Conservation (phyloP, 106 monocot genomes). For the Agapanthus africanus region DNA sequence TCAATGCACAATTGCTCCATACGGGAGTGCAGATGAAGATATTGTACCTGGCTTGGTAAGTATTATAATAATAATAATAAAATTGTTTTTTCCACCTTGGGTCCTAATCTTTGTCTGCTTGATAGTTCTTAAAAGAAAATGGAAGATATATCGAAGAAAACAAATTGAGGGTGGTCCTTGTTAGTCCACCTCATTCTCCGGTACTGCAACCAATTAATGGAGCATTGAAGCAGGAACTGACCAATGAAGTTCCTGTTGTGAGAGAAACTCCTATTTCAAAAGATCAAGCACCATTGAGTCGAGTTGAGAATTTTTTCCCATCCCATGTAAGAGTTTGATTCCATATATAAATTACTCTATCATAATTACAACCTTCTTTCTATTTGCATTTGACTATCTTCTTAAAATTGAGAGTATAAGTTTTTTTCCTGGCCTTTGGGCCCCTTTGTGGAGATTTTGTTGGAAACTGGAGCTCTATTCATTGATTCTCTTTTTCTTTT, state of each 20-base stretch:
- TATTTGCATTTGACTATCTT: too few species aligned
- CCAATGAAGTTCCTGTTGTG: conserved; percentile 17
- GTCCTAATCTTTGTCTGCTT: conserved; percentile 9
- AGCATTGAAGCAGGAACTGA: conserved; percentile 33
- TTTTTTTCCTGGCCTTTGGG: too few species aligned
- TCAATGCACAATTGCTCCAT: conserved; percentile 74
- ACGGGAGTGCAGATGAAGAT: conserved; percentile 69
- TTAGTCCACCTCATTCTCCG: conserved; percentile 60
- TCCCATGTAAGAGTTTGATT: conserved; percentile 46
- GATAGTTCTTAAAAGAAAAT: conserved; percentile 77
- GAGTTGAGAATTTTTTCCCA: conserved; percentile 22
- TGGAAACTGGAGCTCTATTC: too few species aligned
- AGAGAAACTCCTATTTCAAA: conserved; percentile 24
- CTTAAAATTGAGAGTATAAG: too few species aligned
- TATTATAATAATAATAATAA: not conserved
- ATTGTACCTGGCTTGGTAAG: conserved; percentile 47
- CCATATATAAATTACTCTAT: not conserved
- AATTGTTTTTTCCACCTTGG: conserved; percentile 2
- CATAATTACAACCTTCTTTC: too few species aligned
- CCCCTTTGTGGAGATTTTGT: too few species aligned
- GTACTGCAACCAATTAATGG: conserved; percentile 42
- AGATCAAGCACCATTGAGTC: conserved; percentile 17
- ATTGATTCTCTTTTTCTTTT: too few species aligned
- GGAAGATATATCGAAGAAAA: conserved; percentile 67
- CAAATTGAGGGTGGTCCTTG: conserved; percentile 77